Evolutionary conservation across 1,284 basidiomycete species (phyloP), one percentile per base, ranked within the genome.

Genomic region (Apiotrichum mycotoxinovorans): DNA sequence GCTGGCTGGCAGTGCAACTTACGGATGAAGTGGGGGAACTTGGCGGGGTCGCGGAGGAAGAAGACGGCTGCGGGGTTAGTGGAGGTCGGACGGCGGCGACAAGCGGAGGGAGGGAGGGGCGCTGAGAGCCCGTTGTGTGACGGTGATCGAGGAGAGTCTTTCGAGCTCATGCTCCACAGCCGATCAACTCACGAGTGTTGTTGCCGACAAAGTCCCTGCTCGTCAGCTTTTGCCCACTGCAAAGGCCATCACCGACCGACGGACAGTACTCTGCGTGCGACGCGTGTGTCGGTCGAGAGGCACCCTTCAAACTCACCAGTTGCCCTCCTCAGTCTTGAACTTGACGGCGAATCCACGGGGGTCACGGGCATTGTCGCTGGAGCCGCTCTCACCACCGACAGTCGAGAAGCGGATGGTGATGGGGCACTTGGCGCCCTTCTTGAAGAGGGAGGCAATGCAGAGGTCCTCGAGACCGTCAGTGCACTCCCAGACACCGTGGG

Each of bases 261-360:
- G n/a, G n/a, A n/a, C n/a, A n/a, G n/a, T n/a, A n/a, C n/a, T n/a
- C n/a, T n/a, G n/a, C n/a, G n/a, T n/a, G n/a, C n/a, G n/a, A n/a
- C n/a, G n/a, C n/a, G n/a, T n/a, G n/a, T n/a, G n/a, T n/a, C n/a
- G n/a, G n/a, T n/a, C n/a, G n/a, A n/a, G n/a, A n/a, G n/a, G n/a
- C n/a, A n/a, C n/a, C n/a, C n/a, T n/a, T n/a, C n/a, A n/a, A n/a
- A 26, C 42, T 25, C 42, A 43, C 45, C 86, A 86, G 81, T 88
- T 93, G 35, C 93, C 93, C 72, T 96, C 84, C 27, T 87, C 83
- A 0, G 93, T 94, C 75, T 83, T 86, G 65, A 97, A 81, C 82
- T 97, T 97, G 81, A 96, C 77, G 2, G 91, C 84, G 71, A 95
- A 96, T 11, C 92, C 93, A 77, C 91, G 88, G 46, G 91, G 91